Evolutionary conservation across 495 filamentous ascomycete species (phyloP).

Genomic region (Aspergillus carlsbadensis): DNA sequence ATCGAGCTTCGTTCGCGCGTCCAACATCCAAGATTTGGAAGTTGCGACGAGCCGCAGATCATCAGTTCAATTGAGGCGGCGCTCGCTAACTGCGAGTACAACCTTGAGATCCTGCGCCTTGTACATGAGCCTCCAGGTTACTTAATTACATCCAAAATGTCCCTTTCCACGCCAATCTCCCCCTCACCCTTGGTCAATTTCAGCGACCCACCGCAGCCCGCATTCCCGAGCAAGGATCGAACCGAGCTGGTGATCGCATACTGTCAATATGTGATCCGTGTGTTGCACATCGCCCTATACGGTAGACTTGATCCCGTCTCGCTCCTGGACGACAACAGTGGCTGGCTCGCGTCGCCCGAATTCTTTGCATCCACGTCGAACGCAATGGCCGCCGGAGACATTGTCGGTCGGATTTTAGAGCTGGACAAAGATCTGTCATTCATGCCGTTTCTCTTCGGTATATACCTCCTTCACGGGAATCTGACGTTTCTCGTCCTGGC

Average conservation of each 20-base stretch:
- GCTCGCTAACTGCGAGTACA: constrained; percentile 1
- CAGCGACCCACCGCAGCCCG: too few species aligned
- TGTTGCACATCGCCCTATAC: constrained; percentile 55
- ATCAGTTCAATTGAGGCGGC: not conserved
- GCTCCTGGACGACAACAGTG: constrained; percentile 48
- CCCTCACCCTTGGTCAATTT: too few species aligned
- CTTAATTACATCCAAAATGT: too few species aligned
- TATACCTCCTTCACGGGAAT: constrained; percentile 59
- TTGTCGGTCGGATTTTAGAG: constrained; percentile 52
- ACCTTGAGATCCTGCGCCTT: not conserved
- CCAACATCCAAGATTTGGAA: constrained; percentile 72
- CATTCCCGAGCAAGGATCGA: not conserved
- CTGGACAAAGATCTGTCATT: constrained; percentile 58
- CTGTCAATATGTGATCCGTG: constrained; percentile 53
- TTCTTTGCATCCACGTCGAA: constrained; percentile 54
- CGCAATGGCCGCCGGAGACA: constrained; percentile 25
- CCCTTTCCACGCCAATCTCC: too few species aligned
- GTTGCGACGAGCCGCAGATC: not conserved
- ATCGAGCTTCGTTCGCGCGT: constrained; percentile 76
- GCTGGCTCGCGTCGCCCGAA: constrained; percentile 55
- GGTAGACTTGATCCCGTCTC: constrained; percentile 61
- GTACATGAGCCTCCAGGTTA: not conserved
- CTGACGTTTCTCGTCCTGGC: constrained; percentile 57
- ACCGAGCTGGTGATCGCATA: constrained; percentile 21
- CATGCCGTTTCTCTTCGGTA: constrained; percentile 62